phyloP scores from a whole-genome alignment of 2,329 filamentous ascomycete genomes.

The Sclerotinia trifoliorum region DNA sequence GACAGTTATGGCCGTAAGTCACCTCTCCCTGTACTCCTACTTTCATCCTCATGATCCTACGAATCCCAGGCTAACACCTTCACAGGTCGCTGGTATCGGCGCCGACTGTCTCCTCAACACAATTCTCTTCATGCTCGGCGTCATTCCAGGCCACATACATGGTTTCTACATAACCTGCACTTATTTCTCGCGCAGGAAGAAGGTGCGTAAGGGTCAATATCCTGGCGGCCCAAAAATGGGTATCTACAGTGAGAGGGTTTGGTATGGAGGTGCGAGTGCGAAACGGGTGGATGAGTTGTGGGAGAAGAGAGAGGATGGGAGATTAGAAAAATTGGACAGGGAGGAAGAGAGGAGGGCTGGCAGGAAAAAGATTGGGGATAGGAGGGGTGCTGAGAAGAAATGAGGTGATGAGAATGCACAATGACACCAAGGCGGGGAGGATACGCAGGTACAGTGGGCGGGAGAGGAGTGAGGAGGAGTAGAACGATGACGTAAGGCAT shows the following conservation, averaged over 20 bases:
- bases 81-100: slow-evolving; percentile 29
- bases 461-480: background rate
- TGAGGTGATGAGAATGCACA: slow-evolving; percentile 12
- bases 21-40: background rate
- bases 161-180: slow-evolving; percentile 59
- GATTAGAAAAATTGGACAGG: slow-evolving; percentile 11
- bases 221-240: slow-evolving; percentile 58
- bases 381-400: background rate
- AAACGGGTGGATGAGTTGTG: slow-evolving; percentile 29
- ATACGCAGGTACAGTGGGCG: background rate
- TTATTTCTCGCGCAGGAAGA: slow-evolving; percentile 69
- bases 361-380: background rate
- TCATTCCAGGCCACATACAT: slow-evolving; percentile 38
- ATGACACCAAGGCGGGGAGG: background rate
- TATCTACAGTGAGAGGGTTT: slow-evolving; percentile 69
- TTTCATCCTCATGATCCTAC: background rate
- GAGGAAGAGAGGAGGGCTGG: slow-evolving; percentile 5
- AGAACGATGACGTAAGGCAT: background rate
- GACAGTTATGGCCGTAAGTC: slow-evolving; percentile 29
- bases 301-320: slow-evolving; percentile 23
- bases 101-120: slow-evolving; percentile 34
- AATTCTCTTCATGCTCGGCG: slow-evolving; percentile 32
- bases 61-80: background rate
- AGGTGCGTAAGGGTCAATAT: slow-evolving; percentile 54
- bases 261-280: slow-evolving; percentile 55